Evolutionary conservation across 2,329 filamentous ascomycete genomes (phyloP).

Genomic region (Xylaria arbuscula): DNA sequence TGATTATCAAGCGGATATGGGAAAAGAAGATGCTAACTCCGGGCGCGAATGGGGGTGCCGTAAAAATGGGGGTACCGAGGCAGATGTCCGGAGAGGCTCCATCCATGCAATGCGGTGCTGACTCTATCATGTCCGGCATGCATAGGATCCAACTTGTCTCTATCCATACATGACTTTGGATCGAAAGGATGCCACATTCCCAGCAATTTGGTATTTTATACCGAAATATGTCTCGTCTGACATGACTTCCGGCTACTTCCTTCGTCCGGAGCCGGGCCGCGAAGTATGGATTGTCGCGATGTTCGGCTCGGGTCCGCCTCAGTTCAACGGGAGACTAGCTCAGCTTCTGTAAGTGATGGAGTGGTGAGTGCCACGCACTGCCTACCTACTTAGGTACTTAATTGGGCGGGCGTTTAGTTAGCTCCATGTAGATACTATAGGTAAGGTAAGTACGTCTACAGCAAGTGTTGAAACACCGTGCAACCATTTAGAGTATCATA

Average conservation of each 20-base stretch:
- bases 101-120: background rate
- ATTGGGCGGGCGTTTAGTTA: background rate
- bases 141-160: background rate
- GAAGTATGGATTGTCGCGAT: background rate
- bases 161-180: background rate
- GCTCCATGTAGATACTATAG: no score
- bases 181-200: background rate
- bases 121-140: background rate
- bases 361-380: background rate
- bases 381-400: background rate
- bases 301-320: background rate
- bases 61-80: background rate
- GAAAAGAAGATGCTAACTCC: background rate
- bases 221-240: background rate
- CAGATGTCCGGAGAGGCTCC: conserved; percentile 9
- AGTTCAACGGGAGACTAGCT: background rate
- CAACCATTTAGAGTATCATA: no score
- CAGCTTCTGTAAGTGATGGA: no score
- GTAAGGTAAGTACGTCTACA: no score
- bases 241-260: background rate
- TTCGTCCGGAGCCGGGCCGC: background rate
- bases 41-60: conserved; percentile 21
- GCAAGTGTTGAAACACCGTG: no score
- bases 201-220: background rate
- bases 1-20: no score